Evolutionary conservation across 208 protist species (phyloP), one percentile per base, ranked within the genome.

Genomic region (Crithidia thermophila): DNA sequence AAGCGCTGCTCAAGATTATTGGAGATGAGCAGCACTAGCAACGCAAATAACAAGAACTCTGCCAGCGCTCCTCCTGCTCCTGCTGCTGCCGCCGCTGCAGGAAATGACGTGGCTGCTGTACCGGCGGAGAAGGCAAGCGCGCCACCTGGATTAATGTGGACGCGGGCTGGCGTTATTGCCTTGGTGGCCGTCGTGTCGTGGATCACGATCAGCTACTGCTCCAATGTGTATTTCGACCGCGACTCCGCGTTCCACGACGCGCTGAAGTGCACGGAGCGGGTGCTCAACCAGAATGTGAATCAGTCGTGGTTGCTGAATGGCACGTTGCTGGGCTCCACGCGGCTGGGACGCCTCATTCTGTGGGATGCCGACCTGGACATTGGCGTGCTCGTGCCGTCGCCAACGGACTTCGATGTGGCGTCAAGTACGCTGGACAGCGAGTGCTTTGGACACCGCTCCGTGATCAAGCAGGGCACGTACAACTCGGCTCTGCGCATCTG

Each of bases 311-410:
- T 95, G 21, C 77, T 83, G 62, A 93, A 93, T 55, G 89, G 89
- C 43, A 95, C 86, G 11, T 77, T 95, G 47, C 75, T 95, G 9
- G 89, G 89, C 16, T 81, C 72, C 43, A 84, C 69, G 18, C 70
- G 89, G 11, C 59, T 93, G 31, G 85, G 86, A 13, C 77, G 82
- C 20, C 73, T 95, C n/a, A 71, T 95, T 37, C 59, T 95, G 45
- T 95, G 89, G 89, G 89, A 95, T 63, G 77, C 82, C 1, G 89
- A 95, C 56, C 74, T 95, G n/a, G 86, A 93, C 59, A 74, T 92
- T 58, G 89, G 85, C 30, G 72, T 90, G 6, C 37, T 89, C 55
- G 34, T 75, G n/a, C 52, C 59, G 4, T 27, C 70, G 10, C 69
- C 71, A n/a, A 39, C 60, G 23, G 78, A 75, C 27, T 77, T 90